phyloP scores from a whole-genome alignment of 2,329 filamentous ascomycete genomes.

The Fusarium lateritium region DNA sequence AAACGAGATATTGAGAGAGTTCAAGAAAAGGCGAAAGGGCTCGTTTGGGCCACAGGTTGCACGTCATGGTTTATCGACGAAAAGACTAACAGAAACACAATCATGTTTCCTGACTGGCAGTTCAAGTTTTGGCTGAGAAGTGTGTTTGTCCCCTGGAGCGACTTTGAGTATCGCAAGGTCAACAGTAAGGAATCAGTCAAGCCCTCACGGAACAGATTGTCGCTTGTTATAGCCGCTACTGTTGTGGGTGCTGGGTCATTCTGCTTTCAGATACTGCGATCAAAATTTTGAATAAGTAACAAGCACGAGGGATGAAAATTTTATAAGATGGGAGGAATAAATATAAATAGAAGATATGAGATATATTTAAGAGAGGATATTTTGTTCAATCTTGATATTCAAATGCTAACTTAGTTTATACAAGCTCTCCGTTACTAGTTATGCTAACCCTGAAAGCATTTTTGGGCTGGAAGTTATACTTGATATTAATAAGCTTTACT shows the following conservation, averaged over 20 bases:
- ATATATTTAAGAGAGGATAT: neutral
- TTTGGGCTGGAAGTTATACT: no score
- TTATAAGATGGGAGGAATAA: no score
- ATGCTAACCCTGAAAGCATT: no score
- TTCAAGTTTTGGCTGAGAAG: constrained; percentile 64
- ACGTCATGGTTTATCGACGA: constrained; percentile 66
- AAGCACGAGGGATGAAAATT: no score
- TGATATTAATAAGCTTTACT: no score
- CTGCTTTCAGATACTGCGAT: neutral
- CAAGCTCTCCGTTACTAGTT: no score
- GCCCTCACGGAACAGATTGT: fast-evolving
- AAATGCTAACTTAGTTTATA: constrained; percentile 8
- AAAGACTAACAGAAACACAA: constrained; percentile 62
- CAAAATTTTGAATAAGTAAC: no score
- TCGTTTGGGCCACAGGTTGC: constrained; percentile 66
- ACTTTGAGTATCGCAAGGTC: constrained; percentile 50
- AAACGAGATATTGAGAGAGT: constrained; percentile 51
- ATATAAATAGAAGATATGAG: no score
- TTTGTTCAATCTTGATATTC: neutral
- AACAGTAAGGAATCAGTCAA: neutral
- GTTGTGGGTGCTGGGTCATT: constrained; percentile 6
- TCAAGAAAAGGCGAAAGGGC: constrained; percentile 57
- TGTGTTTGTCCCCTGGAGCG: constrained; percentile 58
- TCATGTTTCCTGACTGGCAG: constrained; percentile 68
- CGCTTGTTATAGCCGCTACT: neutral